These are phyloP conservation scores for Pistacia atlantica DNA, from an alignment of 345 rosid genomes.

Conservation along the genomic window DNA sequence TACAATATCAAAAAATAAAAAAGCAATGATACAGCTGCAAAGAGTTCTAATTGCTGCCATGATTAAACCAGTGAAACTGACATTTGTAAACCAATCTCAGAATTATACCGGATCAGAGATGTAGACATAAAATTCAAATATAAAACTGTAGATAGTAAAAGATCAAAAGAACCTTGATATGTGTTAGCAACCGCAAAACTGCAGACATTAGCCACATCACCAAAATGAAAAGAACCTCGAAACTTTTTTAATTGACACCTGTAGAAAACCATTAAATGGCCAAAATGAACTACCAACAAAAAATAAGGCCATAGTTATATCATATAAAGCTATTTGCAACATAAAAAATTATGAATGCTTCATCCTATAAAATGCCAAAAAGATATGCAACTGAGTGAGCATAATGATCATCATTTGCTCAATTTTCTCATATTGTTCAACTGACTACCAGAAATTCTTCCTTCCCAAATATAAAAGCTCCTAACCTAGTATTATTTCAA, in stretches of 20 bases:
- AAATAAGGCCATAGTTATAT: background rate
- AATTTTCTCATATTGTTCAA: background rate
- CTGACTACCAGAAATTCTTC: background rate
- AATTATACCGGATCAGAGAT: too few relatives aligned
- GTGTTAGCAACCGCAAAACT: background rate
- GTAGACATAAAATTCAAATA: background rate
- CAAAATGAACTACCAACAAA: background rate
- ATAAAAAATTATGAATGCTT: background rate
- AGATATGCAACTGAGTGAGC: background rate
- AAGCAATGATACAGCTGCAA: too few relatives aligned
- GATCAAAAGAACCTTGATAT: background rate
- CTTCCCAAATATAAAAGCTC: background rate
- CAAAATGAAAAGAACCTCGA: too few relatives aligned
- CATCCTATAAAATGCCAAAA: background rate
- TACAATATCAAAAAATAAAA: too few relatives aligned
- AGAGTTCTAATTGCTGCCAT: too few relatives aligned
- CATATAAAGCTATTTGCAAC: background rate
- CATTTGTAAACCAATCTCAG: background rate
- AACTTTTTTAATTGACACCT: too few relatives aligned
- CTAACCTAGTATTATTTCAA: slow-evolving; percentile 1
- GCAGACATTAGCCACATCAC: background rate
- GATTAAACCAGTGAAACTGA: background rate
- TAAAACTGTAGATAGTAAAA: background rate
- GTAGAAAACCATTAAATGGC: background rate
- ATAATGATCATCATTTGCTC: background rate